Conservation (phyloP, 176 grass and related monocot genomes). For the Coix lacrymajobi region DNA sequence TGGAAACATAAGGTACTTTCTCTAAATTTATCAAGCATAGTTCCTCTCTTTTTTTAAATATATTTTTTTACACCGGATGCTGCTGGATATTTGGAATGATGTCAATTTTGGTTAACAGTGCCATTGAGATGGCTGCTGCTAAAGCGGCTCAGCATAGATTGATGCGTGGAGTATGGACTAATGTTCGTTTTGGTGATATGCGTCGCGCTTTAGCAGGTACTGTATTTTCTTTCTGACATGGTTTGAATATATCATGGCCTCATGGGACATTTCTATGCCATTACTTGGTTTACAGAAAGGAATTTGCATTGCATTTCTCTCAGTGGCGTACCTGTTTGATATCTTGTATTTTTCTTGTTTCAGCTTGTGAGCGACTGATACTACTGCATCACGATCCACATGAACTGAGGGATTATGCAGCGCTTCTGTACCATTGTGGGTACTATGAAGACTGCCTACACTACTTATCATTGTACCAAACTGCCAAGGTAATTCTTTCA, state of each 20-base stretch:
- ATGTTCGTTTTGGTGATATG: slow-evolving; percentile 86
- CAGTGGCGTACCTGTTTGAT: background rate
- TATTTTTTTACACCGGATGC: background rate
- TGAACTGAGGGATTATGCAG: slow-evolving; percentile 82
- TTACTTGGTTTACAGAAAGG: background rate
- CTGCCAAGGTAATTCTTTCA: slow-evolving; percentile 31
- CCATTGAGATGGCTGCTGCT: slow-evolving; percentile 82
- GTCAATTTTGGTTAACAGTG: slow-evolving; percentile 38
- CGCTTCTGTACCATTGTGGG: slow-evolving; percentile 83
- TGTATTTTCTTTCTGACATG: background rate
- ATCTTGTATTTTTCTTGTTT: slow-evolving; percentile 20
- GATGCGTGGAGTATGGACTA: slow-evolving; percentile 83
- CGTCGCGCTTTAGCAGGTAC: slow-evolving; percentile 79
- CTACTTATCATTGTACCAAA: slow-evolving; percentile 55
- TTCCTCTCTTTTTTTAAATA: background rate
- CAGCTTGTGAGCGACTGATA: slow-evolving; percentile 79
- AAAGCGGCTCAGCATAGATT: slow-evolving; percentile 90
- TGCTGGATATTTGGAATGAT: slow-evolving; percentile 5
- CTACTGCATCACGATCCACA: slow-evolving; percentile 36
- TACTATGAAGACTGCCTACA: slow-evolving; percentile 75
- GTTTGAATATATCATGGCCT: background rate
- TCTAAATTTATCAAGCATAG: background rate
- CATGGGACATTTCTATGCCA: background rate
- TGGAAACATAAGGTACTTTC: slow-evolving; percentile 56
- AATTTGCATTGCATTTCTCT: background rate